These are phyloP conservation scores for Apocynum venetum DNA, from an alignment of 257 asterid species.

Conservation along the genomic window DNA sequence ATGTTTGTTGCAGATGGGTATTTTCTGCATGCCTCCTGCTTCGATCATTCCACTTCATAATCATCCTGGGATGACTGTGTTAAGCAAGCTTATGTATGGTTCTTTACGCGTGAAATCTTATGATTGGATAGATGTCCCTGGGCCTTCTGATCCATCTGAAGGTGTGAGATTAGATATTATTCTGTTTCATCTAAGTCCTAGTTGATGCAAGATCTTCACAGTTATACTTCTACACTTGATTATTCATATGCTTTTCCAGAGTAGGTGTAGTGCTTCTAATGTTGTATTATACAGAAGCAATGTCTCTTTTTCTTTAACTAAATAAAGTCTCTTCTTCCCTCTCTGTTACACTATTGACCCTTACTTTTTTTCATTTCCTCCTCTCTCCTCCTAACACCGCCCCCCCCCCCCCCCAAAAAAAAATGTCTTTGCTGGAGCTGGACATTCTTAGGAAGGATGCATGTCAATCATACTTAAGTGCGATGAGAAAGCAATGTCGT, in stretches of 20 bases:
- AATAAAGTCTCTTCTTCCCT: not conserved
- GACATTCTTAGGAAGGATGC: not conserved
- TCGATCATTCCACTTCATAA: conserved; percentile 95
- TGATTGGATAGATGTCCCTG: conserved; percentile 80
- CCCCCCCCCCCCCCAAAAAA: not conserved
- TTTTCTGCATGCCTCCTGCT: conserved; percentile 94
- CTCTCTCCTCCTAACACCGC: not conserved
- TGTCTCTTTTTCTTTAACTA: not conserved
- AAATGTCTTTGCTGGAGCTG: not conserved
- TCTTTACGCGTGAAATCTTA: conserved; percentile 77
- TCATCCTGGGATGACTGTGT: conserved; percentile 99
- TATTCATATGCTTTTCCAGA: not conserved
- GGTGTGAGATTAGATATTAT: conserved; percentile 40
- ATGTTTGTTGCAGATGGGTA: conserved; percentile 72
- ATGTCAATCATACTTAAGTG: not conserved
- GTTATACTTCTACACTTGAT: not conserved
- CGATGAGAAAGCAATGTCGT: not conserved
- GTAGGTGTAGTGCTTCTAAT: not conserved
- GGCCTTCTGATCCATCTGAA: conserved; percentile 63
- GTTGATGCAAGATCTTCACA: not conserved
- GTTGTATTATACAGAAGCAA: not conserved
- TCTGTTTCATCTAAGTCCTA: not conserved
- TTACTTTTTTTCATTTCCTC: not conserved
- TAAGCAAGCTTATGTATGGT: conserved; percentile 97
- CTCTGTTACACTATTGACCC: not conserved